Base-by-base conservation (phyloP, 306 rosid genomes). In the Vicia faba region DNA sequence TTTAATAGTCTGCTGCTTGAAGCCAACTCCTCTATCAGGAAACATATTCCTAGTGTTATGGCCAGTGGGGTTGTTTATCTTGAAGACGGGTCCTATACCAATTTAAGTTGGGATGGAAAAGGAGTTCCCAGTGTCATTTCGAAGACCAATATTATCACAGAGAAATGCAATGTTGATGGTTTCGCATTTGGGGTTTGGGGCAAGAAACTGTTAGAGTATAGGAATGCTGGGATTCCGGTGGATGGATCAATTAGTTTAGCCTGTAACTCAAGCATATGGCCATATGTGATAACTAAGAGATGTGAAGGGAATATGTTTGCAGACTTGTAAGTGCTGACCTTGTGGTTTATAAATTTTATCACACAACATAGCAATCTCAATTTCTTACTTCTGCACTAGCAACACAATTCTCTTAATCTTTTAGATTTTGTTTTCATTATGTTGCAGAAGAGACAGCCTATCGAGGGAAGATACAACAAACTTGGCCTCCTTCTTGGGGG, bases 401-500 rank as follows among this genome's bases (percentile, higher is more conserved):
- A 43, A 7, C 73, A 26, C 23, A 61, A 43, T 55, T 68, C 75
- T 50, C 49, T 61, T 51, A 57, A 71, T 56, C 35, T 60, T 57
- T 20, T 41, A 78, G 70, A 55, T 41, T 73, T 61, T 31, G 64
- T 58, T 67, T 29, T 51, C 20, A 39, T 70, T 51, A 41, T 11
- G 78, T 77, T 77, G 83, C 95, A 93, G 99, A 75, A 86, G 97
- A 78, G 89, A 93, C 55, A 61, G 53, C 36, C 40, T 93, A 64
- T 78, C 89, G 49, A 57, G 75, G 80, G 95, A 83, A 72, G 99
- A 85, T 71, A 66, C 61, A 45, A 79, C 86, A 64, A 80, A 64
- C 78, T 73, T 93, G 67, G 97, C 97, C 70, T 86, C 96, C 53
- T 93, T 93, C 74, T 63, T 90, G 72, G 99, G 96, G 15, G 95